These are phyloP conservation scores for Cercospora berteroae DNA, from an alignment of 2,329 filamentous ascomycete species.

Conservation along the genomic window DNA sequence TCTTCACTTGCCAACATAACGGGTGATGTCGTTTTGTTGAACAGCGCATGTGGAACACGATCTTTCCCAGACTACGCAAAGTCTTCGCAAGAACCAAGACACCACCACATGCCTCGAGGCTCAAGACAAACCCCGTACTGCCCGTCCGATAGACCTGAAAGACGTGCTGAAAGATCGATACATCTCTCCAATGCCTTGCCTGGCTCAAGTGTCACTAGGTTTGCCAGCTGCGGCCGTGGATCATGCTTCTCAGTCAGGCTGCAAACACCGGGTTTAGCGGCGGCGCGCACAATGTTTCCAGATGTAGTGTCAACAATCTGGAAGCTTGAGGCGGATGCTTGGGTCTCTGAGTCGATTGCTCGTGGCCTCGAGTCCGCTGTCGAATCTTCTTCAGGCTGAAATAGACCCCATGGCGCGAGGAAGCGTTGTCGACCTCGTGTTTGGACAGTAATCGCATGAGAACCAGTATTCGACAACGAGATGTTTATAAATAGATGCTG, in stretches of 20 bases:
- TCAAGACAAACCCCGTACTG: not conserved
- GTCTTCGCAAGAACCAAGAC: not conserved
- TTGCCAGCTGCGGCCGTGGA: not conserved
- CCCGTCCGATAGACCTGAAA: not conserved
- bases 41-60: not conserved
- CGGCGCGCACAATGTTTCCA: not conserved
- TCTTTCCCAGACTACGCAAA: not conserved
- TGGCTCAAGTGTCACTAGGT: not conserved
- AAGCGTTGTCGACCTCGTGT: not conserved
- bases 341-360: not conserved
- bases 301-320: not conserved
- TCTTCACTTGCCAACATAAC: not conserved
- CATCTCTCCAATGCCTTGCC: not conserved
- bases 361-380: not conserved
- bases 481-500: not conserved
- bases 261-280: not conserved
- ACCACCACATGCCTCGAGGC: not conserved
- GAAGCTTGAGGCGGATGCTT: not conserved
- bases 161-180: not conserved
- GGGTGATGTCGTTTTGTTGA: not conserved
- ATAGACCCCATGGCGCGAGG: not conserved
- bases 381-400: not conserved
- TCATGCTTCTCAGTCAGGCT: not conserved
- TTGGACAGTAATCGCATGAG: not conserved
- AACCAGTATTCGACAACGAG: not conserved